Percentiles rank a stretch among this genome's conserved stretches.
Evolutionary conservation across 495 filamentous ascomycete genomes (phyloP).

Genomic region (Penicillium tannophilum): DNA sequence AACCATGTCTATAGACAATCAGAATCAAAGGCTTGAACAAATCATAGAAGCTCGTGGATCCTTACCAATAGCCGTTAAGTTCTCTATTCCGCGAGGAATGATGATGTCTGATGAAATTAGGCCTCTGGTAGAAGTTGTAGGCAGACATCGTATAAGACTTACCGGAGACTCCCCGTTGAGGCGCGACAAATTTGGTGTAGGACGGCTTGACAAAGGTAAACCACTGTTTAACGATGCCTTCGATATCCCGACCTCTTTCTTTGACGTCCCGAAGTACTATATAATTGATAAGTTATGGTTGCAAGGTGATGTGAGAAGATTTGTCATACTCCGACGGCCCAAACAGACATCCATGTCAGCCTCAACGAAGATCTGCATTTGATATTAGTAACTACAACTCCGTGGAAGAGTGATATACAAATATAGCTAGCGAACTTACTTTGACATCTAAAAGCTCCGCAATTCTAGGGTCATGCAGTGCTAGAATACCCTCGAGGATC

Average conservation of each 20-base stretch:
- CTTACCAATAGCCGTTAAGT: slow-evolving; percentile 85
- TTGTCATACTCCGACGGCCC: slow-evolving; percentile 77
- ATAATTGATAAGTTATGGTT: slow-evolving; percentile 12
- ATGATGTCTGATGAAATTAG: slow-evolving; percentile 72
- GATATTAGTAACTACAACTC: slow-evolving; percentile 6
- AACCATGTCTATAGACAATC: slow-evolving; percentile 69
- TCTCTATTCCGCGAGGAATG: slow-evolving; percentile 91
- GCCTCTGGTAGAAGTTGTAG: background rate
- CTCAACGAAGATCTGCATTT: slow-evolving; percentile 82
- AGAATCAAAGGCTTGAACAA: slow-evolving; percentile 14
- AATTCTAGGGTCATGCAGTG: slow-evolving; percentile 84
- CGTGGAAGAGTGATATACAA: background rate
- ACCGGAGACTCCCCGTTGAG: slow-evolving; percentile 81
- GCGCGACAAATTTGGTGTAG: slow-evolving; percentile 85
- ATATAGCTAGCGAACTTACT: slow-evolving; percentile 43
- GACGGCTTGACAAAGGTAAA: slow-evolving; percentile 95
- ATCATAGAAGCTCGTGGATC: background rate
- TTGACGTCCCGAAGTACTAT: slow-evolving; percentile 83
- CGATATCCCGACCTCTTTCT: slow-evolving; percentile 82
- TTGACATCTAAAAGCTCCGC: slow-evolving; percentile 89
- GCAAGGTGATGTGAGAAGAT: background rate
- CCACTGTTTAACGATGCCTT: slow-evolving; percentile 98
- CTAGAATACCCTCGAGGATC: slow-evolving; percentile 94
- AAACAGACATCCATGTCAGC: slow-evolving; percentile 94
- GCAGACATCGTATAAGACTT: slow-evolving; percentile 11